Base-by-base conservation (phyloP, 106 monocot species). In the Ottelia alismoides region DNA sequence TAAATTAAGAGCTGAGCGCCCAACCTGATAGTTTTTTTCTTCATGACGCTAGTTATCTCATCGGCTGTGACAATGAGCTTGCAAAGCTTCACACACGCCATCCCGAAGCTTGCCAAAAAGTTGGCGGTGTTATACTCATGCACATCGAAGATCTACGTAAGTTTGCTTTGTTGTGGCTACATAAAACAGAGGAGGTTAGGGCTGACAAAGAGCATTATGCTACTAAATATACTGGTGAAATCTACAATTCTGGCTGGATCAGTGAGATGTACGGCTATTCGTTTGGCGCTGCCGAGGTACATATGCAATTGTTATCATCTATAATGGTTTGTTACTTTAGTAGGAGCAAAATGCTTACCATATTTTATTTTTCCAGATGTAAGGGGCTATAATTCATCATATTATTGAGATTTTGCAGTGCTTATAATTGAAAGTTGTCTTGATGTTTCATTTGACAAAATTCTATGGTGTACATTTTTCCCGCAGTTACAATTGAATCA, bases 181-280 rank as follows among this genome's bases (percentile, higher is more conserved):
- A 90, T 63, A 98, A 98, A 51, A 84, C 89, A 27, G 89, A 85
- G 62, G 96, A 98, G 59, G 96, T 98, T 71, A 79, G 96, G 32
- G 89, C 90, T 55, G 96, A 98, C 62, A 85, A 74, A 79, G 74
- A 73, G 56, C 89, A 90, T 53, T 90, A 90, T 79, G 89, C 69
- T 28, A 98, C 85, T 20, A 90, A 98, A 20, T 74, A 80, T 53
- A 88, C 82, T 56, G 96, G 96, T 17, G 89, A 89, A 65, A 72
- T 98, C 35, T 89, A 89, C 77, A 57, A 45, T 19, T 76, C 89
- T 70, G 96, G 96, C 28, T 98, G 96, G 96, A 98, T 98, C 57
- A 98, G 96, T 46, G 96, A 98, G 65, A 98, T 98, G 96, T 98
- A 98, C 70, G 96, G 96, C 47, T 98, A 98, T 62, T 85, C 96